Conservation (phyloP, 371 early-diverging fungal species). For the Mucor saturninus region DNA sequence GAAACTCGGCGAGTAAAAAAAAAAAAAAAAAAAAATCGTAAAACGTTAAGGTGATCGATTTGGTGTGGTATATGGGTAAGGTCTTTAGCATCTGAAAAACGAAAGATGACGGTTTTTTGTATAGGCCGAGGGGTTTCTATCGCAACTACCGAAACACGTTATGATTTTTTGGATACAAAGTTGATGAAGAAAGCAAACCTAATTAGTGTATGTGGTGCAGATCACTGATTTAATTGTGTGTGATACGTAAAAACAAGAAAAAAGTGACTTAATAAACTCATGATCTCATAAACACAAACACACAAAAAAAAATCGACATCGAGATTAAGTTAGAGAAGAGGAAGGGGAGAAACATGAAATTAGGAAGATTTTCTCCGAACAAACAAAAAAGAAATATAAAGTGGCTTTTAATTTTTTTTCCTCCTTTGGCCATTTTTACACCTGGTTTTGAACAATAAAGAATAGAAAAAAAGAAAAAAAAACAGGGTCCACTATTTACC, state of each 20-base stretch:
- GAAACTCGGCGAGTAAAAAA: slow-evolving; percentile 23
- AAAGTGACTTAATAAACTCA: too few species aligned
- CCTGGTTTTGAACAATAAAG: not conserved
- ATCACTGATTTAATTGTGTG: too few species aligned
- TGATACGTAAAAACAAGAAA: too few species aligned
- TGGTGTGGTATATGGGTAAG: too few species aligned
- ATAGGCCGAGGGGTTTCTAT: too few species aligned
- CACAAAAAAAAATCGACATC: not conserved
- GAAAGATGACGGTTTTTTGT: too few species aligned
- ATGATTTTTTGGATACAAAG: too few species aligned
- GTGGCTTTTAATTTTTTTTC: not conserved
- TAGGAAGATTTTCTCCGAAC: not conserved
- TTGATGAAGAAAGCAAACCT: too few species aligned
- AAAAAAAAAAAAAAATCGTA: not conserved
- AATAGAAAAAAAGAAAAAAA: not conserved
- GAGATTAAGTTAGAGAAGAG: not conserved
- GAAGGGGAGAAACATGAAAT: not conserved
- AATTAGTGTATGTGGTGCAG: too few species aligned
- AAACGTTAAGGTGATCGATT: too few species aligned
- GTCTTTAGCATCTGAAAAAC: too few species aligned
- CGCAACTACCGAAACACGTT: too few species aligned
- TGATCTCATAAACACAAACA: not conserved
- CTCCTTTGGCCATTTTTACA: not conserved
- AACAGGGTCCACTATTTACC: not conserved
- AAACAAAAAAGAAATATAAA: not conserved